Evolutionary conservation across 192 early-diverging fungal genomes (phyloP).

Genomic region (Coemansia sp.): DNA sequence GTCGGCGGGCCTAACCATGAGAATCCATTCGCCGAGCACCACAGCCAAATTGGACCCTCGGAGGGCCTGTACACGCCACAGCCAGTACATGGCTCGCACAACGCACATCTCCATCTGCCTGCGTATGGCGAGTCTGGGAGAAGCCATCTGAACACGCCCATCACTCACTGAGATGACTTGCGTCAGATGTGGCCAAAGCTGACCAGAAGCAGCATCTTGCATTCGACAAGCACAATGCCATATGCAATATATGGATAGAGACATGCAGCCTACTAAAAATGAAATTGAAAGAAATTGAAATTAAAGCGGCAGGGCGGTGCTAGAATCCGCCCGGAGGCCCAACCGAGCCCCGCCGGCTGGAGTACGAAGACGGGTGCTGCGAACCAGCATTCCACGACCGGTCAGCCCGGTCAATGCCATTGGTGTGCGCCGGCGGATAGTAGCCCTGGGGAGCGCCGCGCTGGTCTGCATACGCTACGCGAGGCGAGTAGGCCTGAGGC

Average conservation of each 20-base stretch:
- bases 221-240: too few species aligned
- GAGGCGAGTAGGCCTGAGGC: background rate
- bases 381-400: background rate
- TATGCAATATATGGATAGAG: background rate
- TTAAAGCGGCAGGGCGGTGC: background rate
- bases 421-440: background rate
- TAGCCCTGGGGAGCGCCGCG: background rate
- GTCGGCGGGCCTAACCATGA: background rate
- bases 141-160: conserved; percentile 40
- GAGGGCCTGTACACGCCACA: conserved; percentile 4
- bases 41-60: background rate
- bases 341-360: background rate
- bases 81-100: conserved; percentile 7
- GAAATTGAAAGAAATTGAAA: background rate
- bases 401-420: background rate
- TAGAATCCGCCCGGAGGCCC: background rate
- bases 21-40: background rate
- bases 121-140: conserved; percentile 11
- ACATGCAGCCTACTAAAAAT: background rate
- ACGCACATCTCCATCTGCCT: background rate
- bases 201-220: too few species aligned
- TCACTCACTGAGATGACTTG: too few species aligned
- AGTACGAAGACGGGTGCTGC: background rate
- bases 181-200: too few species aligned
- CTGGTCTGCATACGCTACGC: background rate